Evolutionary conservation across 495 filamentous ascomycete genomes (phyloP), one percentile per base, ranked within the genome.

Genomic region (Talaromyces nanjingensis): DNA sequence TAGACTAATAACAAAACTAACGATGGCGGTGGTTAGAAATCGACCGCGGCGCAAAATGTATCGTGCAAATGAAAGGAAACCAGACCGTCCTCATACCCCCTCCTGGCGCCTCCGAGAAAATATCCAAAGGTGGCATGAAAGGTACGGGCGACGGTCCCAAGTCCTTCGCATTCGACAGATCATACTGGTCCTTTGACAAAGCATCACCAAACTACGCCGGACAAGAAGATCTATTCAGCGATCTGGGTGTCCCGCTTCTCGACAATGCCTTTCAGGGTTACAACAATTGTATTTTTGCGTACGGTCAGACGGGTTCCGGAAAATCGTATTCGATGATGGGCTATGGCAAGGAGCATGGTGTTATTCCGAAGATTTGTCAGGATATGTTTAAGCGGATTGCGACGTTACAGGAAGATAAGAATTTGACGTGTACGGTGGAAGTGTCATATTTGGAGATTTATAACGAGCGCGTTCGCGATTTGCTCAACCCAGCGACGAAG

Each of bases 321-420:
- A 99, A 99, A 76, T 96, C 91, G 25, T 98, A 99, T 71, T 96
- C 92, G 59, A 99, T 99, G 96, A 98, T 98, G 96, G 94, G 94
- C 22, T 98, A 98, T 77, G 94, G 96, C 61, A 88, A 93, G 73
- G 96, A 98, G 68, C 85, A 89, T 57, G 96, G 96, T 77, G 93
- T 99, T 56, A 98, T 99, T 65, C 96, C 96, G n/a, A 89, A 85
- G 66, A 98, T 99, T 75, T 99, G 96, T 71, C 90, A 92, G 77
- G 87, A 96, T 64, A 97, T 98, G 94, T 98, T 98, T 74, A 84
- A 88, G 70, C 83, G 93, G 66, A 98, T 98, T 66, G 80, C 76
- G 29, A 75, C 77, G 22, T 79, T 96, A 64, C 90, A 96, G 72
- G 70, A 84, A 66, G 91, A 97, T 74, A 88, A 87, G 68, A 87